Base-by-base conservation (phyloP, 129 eudicot species). In the Erigeron canadensis region DNA sequence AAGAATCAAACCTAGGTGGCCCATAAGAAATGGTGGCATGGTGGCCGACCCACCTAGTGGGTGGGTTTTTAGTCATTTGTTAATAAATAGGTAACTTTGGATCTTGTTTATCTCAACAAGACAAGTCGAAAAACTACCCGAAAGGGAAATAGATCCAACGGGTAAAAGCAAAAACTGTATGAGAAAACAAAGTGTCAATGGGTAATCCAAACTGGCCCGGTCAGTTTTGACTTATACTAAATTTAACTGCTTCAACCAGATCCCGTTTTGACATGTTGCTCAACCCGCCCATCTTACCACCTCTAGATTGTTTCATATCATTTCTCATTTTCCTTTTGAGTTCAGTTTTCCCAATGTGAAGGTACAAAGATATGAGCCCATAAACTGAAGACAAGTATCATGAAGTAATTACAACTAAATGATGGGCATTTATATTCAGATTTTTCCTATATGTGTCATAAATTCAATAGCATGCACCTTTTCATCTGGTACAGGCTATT, bases 271-370 rank as follows among this genome's bases (percentile, higher is more conserved):
- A 58, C 34, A 10, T 58, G 12, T 5, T 10, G 21, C 17, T 13
- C 17, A 11, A 59, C 43, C 43, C 4, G 16, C 42, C 18, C 16
- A 59, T 5, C 37, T 12, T 59, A 41, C 19, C 37, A 23, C 40
- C 43, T 59, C 43, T 34, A 59, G 37, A 10, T 7, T 12, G 15
- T 59, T 34, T 28, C 63, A 38, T 71, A 42, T 21, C 21, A 7
- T 22, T 71, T 60, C 57, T 43, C 66, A 71, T 42, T 56, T 56
- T 15, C 10, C 37, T 54, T 55, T 56, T 22, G 40, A 50, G 43
- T 71, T 61, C 22, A 10, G 54, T 41, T 71, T 43, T 23, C 65
- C 42, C 41, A 18, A 71, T 69, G 73, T 28, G 58, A 68, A 46
- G 58, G 46, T 34, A 50, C 17, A 50, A 39, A 34, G 61, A 69